Evolutionary conservation across 1,284 basidiomycete genomes (phyloP).

Genomic region (Calocybe gambosa): DNA sequence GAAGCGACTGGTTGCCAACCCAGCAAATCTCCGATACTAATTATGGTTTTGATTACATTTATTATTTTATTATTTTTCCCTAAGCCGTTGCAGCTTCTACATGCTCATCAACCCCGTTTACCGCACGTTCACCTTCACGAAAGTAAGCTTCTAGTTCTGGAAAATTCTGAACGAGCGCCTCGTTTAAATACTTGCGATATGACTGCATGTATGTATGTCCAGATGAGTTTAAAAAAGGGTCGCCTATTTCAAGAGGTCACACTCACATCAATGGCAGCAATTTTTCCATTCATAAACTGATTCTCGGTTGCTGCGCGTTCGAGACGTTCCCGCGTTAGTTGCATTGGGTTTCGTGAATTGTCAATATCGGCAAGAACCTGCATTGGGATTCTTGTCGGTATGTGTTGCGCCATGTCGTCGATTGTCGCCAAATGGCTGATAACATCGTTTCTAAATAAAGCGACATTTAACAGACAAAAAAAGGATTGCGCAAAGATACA

Average conservation of each 20-base stretch:
- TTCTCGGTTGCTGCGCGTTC: constrained; percentile 81
- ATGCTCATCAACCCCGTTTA: constrained; percentile 4
- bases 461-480: too few relatives aligned
- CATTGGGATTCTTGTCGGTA: constrained; percentile 61
- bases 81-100: neutral
- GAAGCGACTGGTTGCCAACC: constrained; percentile 2
- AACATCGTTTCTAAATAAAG: constrained; percentile 72
- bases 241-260: neutral
- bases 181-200: constrained; percentile 50
- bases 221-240: neutral
- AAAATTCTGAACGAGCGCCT: constrained; percentile 53
- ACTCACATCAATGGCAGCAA: constrained; percentile 65
- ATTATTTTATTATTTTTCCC: too few relatives aligned
- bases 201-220: constrained; percentile 29
- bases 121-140: neutral
- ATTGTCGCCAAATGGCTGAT: constrained; percentile 55
- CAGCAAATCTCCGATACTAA: constrained; percentile 8
- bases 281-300: constrained; percentile 86
- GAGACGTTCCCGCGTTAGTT: constrained; percentile 67
- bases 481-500: neutral
- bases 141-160: constrained; percentile 44
- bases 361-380: constrained; percentile 73
- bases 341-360: constrained; percentile 72
- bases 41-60: too few relatives aligned
- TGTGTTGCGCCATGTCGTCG: constrained; percentile 57